Evolutionary conservation across 495 filamentous ascomycete genomes (phyloP).

Genomic region (Corynascus novoguineensis): DNA sequence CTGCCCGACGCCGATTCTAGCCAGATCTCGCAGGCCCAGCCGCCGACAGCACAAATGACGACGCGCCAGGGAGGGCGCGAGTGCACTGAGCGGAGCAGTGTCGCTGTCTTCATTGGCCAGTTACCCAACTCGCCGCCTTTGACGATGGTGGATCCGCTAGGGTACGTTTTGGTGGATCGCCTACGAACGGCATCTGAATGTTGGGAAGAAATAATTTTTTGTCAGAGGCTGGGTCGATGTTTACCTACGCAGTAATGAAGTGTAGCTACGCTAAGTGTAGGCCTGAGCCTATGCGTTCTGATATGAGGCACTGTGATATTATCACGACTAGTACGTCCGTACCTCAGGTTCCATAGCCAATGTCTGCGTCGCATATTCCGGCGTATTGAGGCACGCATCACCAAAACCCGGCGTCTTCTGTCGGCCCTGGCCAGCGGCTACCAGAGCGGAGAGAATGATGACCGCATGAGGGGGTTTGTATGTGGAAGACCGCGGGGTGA

Average conservation of each 20-base stretch:
- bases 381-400: too few relatives aligned
- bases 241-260: too few relatives aligned
- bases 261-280: too few relatives aligned
- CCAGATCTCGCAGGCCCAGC: slow-evolving; percentile 9
- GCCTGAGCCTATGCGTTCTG: too few relatives aligned
- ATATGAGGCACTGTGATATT: too few relatives aligned
- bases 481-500: background rate
- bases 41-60: slow-evolving; percentile 4
- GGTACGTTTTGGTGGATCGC: background rate
- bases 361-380: too few relatives aligned
- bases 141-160: background rate
- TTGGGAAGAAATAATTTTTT: background rate
- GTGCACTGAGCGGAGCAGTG: too few relatives aligned
- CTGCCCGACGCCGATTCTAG: slow-evolving; percentile 21
- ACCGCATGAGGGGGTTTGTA: slow-evolving; percentile 9
- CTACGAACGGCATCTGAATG: background rate
- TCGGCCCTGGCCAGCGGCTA: too few relatives aligned
- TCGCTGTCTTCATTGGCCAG: background rate
- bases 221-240: too few relatives aligned
- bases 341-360: too few relatives aligned
- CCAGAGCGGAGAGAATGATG: background rate
- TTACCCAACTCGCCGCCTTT: background rate
- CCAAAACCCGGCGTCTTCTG: background rate
- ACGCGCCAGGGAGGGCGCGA: background rate
- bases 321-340: too few relatives aligned